Evolutionary conservation across 2,329 filamentous ascomycete genomes (phyloP), one percentile per base, ranked within the genome.

Genomic region (Geosmithia putterillii): DNA sequence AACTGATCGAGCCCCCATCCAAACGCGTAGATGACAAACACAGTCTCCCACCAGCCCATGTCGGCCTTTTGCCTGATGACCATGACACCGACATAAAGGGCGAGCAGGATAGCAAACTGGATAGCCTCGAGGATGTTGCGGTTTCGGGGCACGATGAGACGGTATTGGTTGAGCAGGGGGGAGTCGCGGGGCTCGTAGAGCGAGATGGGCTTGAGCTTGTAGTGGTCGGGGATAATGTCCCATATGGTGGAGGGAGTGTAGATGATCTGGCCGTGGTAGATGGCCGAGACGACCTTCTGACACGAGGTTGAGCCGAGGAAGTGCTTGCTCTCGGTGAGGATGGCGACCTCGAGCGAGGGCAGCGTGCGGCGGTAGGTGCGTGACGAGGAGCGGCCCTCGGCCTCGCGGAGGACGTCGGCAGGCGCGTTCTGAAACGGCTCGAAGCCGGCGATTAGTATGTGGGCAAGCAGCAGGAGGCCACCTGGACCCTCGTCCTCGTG

Each of bases 381-480:
- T 2, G 67, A 62, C 14, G 63, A 62, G 35, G 65, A 67, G 20
- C 65, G 58, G 28, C 28, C 28, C 48, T 72, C 67, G 23, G 74
- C 76, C 50, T 83, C 71, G 15, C 69, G 65, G 32, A 76, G 70
- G 36, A 89, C 72, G 44, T 83, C 73, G 1, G 70, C 64, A 0
- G 86, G 86, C 0, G 85, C 85, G 50, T 86, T 86, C 61, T 92
- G 86, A 52, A 92, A 92, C 1, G 86, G 86, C 53, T 88, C 82
- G 53, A 94, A 92, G 14, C 84, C 83, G 15, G 85, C 83, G 14
- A 94, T 83, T 18, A 92, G 73, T 25, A 92, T 82, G 51, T 89
- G 84, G 6, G 86, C 79, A 6, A 92, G 70, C 19, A 86, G 66
- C 4, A 92, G 66, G 12, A 92, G 70, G 1, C 85, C 84, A 21